A percentile compares a stretch with the other conserved stretches of the same genome.
phyloP scores from a whole-genome alignment of 441 rosid species.

The Isatis lusitanica region DNA sequence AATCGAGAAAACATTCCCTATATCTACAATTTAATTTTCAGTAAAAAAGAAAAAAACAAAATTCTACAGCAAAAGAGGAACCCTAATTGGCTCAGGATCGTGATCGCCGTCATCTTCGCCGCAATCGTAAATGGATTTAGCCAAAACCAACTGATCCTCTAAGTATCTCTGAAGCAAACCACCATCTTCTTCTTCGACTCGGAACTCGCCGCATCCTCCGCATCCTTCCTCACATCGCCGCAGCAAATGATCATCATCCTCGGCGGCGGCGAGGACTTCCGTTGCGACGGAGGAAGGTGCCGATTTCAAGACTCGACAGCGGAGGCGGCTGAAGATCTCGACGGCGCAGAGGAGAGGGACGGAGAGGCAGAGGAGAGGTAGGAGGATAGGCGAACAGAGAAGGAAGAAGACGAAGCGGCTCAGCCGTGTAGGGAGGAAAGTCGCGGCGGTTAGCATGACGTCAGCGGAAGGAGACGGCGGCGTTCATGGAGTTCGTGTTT shows the following conservation, averaged over 20 bases:
- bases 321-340: constrained; percentile 48
- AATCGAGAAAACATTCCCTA: not conserved
- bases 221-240: constrained; percentile 51
- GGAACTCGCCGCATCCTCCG: not conserved
- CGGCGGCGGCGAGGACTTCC: constrained; percentile 7
- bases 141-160: constrained; percentile 63
- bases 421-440: constrained; percentile 53
- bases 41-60: too few species aligned
- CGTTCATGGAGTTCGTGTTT: constrained; percentile 8
- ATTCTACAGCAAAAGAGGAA: constrained; percentile 48
- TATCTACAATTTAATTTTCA: constrained; percentile 17
- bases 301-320: constrained; percentile 13
- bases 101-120: constrained; percentile 40
- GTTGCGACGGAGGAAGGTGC: not conserved
- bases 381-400: constrained; percentile 61
- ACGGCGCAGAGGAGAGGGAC: constrained; percentile 54
- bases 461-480: constrained; percentile 15
- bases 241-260: constrained; percentile 42
- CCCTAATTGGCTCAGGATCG: constrained; percentile 21
- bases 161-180: constrained; percentile 62
- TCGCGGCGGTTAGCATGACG: constrained; percentile 46
- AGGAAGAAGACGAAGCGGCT: constrained; percentile 51
- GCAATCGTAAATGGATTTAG: constrained; percentile 52
- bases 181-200: constrained; percentile 22
- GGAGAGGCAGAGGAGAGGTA: constrained; percentile 52